Base-by-base conservation (phyloP, 352 stramenopile species). In the Pythium plurisporium region DNA sequence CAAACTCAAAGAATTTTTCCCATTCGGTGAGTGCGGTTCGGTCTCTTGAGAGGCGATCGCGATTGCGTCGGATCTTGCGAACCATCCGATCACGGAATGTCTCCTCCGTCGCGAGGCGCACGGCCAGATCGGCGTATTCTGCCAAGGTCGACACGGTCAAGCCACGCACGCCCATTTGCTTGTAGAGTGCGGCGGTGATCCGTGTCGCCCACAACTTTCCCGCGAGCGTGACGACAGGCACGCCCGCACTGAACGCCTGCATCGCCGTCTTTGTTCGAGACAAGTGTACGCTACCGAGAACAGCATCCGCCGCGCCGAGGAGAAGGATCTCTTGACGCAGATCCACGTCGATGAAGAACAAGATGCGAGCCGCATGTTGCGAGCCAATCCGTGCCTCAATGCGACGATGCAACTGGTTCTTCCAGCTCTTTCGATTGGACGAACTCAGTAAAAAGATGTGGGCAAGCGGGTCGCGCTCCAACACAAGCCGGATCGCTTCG, bases 1-100 rank as follows among this genome's bases (percentile, higher is more conserved):
- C 56, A 17, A 60, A 75, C 12, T 88, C 68, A 23, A 92, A 73
- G 46, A 92, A 90, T 31, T 59, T 68, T 59, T 89, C 79, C 82
- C 82, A 92, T 47, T 90, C 74, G n/a, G 63, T 19, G 1, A 92
- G 70, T 3, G 76, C 79, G 11, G 62, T 36, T 17, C 20, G 3
- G 49, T 85, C 72, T 51, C 74, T 59, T 5, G 79, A 81, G n/a
- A 91, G 27, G 1, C 57, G 67, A 22, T 62, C 50, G 4, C 74
- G 70, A 29, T 70, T 66, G 3, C 61, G 56, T 27, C 74, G 63
- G 22, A 91, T 71, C 36, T 79, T 68, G 12, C 57, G 25, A n/a
- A 55, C 60, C 67, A 89, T 84, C 27, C 55, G 54, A 8, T 61
- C 41, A 31, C 78, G 78, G 33, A 90, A 90, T 2, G 36, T 29